Percentiles rank a stretch among this genome's conserved stretches.
Evolutionary conservation across 148 eudicot species (phyloP).

Genomic region (Heliosperma pusillum): DNA sequence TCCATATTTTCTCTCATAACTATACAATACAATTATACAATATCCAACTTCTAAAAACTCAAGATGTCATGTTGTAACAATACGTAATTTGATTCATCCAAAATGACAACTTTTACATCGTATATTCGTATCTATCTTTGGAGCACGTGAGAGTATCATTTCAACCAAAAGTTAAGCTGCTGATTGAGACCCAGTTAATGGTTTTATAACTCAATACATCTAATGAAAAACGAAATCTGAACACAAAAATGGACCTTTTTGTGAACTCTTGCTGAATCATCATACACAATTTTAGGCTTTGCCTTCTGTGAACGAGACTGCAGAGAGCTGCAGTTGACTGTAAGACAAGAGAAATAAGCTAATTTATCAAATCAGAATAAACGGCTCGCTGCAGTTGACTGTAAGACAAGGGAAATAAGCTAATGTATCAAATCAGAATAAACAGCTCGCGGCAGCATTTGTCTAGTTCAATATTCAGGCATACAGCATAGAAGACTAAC

Average conservation of each 20-base stretch:
- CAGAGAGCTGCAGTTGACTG: conserved; percentile 22
- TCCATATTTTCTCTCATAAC: too few relatives aligned
- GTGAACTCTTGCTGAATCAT: conserved; percentile 15
- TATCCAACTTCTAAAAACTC: too few relatives aligned
- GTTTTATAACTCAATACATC: background rate
- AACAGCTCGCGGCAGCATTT: background rate
- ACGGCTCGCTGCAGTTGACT: conserved; percentile 5
- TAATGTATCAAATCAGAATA: background rate
- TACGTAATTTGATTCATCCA: too few relatives aligned
- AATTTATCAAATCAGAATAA: background rate
- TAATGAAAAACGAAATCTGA: background rate
- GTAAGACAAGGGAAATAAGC: conserved; percentile 8
- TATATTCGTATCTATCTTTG: too few relatives aligned
- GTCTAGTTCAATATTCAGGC: background rate
- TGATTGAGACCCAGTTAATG: background rate
- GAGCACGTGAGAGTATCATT: background rate
- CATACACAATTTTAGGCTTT: conserved; percentile 8
- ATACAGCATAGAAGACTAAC: background rate
- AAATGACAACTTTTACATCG: too few relatives aligned
- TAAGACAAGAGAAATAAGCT: conserved; percentile 9
- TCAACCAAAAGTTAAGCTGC: background rate
- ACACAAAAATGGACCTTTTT: conserved; percentile 22
- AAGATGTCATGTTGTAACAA: too few relatives aligned
- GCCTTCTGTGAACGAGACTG: conserved; percentile 4
- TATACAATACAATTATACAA: too few relatives aligned